Percentiles rank a stretch among this genome's conserved stretches.
Conservation (phyloP, 345 rosid genomes). For the Salix suchowensis region DNA sequence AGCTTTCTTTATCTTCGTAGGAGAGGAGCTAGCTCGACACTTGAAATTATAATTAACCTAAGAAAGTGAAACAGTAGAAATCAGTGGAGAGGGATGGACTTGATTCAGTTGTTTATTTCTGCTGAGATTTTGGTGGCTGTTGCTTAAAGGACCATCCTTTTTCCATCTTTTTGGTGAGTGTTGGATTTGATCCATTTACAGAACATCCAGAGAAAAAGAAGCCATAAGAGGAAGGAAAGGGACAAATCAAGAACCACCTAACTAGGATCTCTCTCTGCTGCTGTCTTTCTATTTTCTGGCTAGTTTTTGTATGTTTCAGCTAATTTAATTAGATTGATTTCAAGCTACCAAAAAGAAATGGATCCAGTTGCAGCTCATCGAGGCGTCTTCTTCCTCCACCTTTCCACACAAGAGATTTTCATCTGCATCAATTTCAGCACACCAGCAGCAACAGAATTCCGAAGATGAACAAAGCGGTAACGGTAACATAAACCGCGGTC, state of each 20-base stretch:
- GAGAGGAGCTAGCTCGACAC: background rate
- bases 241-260: background rate
- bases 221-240: background rate
- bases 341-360: conserved; percentile 28
- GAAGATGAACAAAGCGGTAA: conserved; percentile 41
- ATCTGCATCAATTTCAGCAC: conserved; percentile 63
- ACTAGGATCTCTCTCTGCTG: background rate
- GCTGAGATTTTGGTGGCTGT: conserved; percentile 23
- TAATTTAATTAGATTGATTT: background rate
- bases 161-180: conserved; percentile 9
- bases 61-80: background rate
- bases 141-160: conserved; percentile 9
- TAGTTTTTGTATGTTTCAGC: conserved; percentile 9
- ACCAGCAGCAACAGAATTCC: conserved; percentile 45
- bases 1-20: conserved; percentile 5
- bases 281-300: background rate
- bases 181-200: conserved; percentile 12
- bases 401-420: conserved; percentile 75
- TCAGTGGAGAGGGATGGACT: conserved; percentile 5
- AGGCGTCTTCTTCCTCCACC: conserved; percentile 86
- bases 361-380: conserved; percentile 67
- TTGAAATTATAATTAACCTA: background rate
- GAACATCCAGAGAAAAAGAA: conserved; percentile 1
- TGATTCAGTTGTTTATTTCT: conserved; percentile 18
- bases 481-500: conserved; percentile 38